Evolutionary conservation across 768 basidiomycete species (phyloP), one percentile per base, ranked within the genome.

Genomic region (Lactarius hatsudake): DNA sequence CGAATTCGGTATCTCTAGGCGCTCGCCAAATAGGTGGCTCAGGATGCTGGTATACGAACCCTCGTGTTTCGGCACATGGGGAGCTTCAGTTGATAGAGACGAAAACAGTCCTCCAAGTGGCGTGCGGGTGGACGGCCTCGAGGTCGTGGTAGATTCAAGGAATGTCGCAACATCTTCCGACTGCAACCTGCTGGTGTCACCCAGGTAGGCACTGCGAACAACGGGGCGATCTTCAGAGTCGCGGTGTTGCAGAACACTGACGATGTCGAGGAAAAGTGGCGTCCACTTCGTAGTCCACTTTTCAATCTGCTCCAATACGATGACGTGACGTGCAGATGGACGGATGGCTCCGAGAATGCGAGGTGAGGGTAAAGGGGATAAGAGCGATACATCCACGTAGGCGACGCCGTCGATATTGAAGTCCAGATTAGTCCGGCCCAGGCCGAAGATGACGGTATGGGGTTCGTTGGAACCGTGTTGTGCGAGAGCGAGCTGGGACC

Each of bases 11-110:
- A 99, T 83, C 68, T 95, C 89, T 0, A 98, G 80, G 2, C 92
- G 85, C 9, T 88, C 85, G 51, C 80, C 82, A 75, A 98, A 96
- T 40, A 97, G 80, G 64, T 93, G 89, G 7, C 82, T 77, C 63
- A 99, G 86, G 30, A 98, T 89, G 75, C 89, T 91, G 69, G 91
- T 94, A 81, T 98, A 98, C 12, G 94, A 89, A 2, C 85, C 79
- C 79, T 99, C 97, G 75, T 96, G 93, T 74, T 87, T 87, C 12
- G 97, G 97, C n/a, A 94, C 79, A 68, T 88, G 86, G 12, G 88
- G 87, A 1, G 79, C 64, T 38, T 76, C 65, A 28, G 78, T 67
- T n/a, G 76, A 72, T 8, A 68, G 59, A 26, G 73, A 63, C 4
- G 77, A 56, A 0, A 78, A 72, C 17, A 77, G 70, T 40, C 74